Base-by-base conservation (phyloP, 805 yeast species). In the Teunomyces panamensis region DNA sequence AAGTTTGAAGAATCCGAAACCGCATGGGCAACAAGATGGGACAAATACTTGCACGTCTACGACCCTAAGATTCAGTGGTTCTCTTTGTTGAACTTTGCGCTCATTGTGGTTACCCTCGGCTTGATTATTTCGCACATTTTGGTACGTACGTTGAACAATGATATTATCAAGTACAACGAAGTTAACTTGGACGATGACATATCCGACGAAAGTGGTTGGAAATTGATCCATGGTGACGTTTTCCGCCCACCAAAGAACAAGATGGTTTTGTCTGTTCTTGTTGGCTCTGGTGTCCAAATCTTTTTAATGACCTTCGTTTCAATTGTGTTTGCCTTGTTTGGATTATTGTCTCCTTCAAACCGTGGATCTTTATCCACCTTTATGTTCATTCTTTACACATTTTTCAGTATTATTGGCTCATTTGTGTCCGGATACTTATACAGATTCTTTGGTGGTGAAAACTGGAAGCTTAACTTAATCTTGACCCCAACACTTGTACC, bases 1-100 rank as follows among this genome's bases (percentile, higher is more conserved):
- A 70, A 64, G 30, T 94, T 92, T 76, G 64, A 69, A 16, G 79
- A 78, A 46, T 85, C 92, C 7, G 75, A 73, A 5, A 87, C 94
- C 2, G 81, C 83, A 3, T 94, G 98, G 98, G 98, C 97, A 30
- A 92, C 98, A 2, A 84, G 99, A 71, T 94, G 99, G 99, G 99
- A 94, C 67, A 89, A 89, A 67, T 94, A 94, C 64, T 75, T 94
- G 59, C 95, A 89, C 58, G 94, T 87, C 20, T 87, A 84, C 64
- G 96, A 89, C 62, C 95, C 97, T 48, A 85, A 86, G 62, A 87
- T 94, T 57, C 97, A 94, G 71, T 92, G 98, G 97, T 88, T 90
- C 59, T 89, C 97, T 1, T 79, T 94, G 57, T 71, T 90, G 55
- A 90, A 90, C 69, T 89, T 95, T 53, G 83, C 96, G 3, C 65